Evolutionary conservation across 352 stramenopile species (phyloP), one percentile per base, ranked within the genome.

Genomic region (Phytopythium helicoides): DNA sequence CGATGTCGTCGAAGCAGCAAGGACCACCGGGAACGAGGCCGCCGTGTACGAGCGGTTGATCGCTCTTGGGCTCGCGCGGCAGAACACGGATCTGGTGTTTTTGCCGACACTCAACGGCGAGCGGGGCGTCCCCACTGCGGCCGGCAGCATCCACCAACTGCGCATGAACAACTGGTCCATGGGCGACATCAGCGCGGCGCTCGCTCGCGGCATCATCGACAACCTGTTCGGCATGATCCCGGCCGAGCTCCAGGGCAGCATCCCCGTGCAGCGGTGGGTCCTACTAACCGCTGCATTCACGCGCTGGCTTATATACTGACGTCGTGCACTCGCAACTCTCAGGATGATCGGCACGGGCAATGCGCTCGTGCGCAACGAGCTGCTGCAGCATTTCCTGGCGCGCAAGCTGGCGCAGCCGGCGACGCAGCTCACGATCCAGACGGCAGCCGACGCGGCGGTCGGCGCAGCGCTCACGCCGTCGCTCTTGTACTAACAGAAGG

Each of bases 291-390:
- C 6, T 39, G 52, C 21, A 15, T 39, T 33, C 18, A 15, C 40
- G 21, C 8, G 8, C 6, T 19, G n/a, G 37, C 9, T 49, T 11
- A 22, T 7, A 31, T 51, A 37, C 42, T 49, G 25, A 49, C 26
- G 26, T 16, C 8, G 42, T 23, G 39, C 10, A 41, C 22, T 52
- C 48, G 34, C 28, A 26, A 21, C 12, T 33, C 33, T 44, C 28
- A 94, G 81, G 21, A 70, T 89, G 63, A 81, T 94, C 38, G 81
- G 77, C 3, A 91, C 79, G 1, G 81, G 81, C 49, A 92, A 87
- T 34, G 84, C 81, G 1, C 62, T 92, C 12, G 54, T 89, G 26
- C 65, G 68, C 16, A 94, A 92, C 42, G 57, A 69, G 33, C 49
- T 92, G 22, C 60, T 92, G 42, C 79, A 86, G 49, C 54, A 57